Base-by-base conservation (phyloP, 805 yeast genomes). In the Myxozyma vanderwaltii region DNA sequence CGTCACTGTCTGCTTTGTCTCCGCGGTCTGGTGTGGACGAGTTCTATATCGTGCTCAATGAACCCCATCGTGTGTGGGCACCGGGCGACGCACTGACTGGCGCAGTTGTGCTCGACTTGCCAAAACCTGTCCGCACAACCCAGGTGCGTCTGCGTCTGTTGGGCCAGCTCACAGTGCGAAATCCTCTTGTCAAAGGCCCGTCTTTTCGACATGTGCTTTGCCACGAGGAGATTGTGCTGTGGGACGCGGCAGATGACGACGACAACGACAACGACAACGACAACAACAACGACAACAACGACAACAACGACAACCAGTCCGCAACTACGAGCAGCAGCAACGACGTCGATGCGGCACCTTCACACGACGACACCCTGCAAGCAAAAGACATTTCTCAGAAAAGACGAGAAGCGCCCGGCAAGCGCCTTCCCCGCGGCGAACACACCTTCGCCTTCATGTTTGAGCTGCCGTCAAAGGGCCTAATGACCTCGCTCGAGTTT, bases 361-460 rank as follows among this genome's bases (percentile, higher is more conserved):
- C 13, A 35, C 2, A 13, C n/a, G 38, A 35, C 13, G 38, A 35
- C 2, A 35, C 13, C n/a, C n/a, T 17, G n/a, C 38, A 13, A 13
- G 38, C 38, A 13, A 35, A 2, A 35, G n/a, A 2, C 23, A 38
- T n/a, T n/a, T 10, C 21, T 38, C 36, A 13, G 3, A 36, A 40
- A 17, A 24, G 26, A 19, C 35, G 31, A 4, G 36, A 33, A 36
- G 21, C 36, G 8, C 12, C 51, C 13, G 46, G 39, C 38, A 33
- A 43, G n/a, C 8, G 13, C 17, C 55, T 62, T 5, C 56, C 65
- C 15, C 64, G 67, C 68, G 97, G 97, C 43, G 92, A 88, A 69
- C 97, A 91, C 72, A 75, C 89, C 36, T 91, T 91, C 70, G 96
- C 96, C 21, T 91, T 91, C 69, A 82, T 86, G 49, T 88, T 91